Base-by-base conservation (phyloP, 768 basidiomycete species). In the Psilocybe tampanensis region DNA sequence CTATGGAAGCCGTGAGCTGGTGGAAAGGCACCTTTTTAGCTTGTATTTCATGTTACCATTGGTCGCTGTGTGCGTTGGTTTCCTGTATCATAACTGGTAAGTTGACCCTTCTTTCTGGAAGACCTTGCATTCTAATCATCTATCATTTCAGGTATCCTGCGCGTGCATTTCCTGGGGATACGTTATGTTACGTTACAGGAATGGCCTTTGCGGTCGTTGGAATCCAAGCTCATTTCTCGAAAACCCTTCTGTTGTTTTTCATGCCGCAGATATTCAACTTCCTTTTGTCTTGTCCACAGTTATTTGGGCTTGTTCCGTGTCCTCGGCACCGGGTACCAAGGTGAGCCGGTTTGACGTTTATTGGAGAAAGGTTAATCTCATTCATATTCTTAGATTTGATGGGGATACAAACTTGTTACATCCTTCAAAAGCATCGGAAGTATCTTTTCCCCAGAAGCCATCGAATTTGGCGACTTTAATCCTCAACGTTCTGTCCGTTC, bases 151-250 rank as follows among this genome's bases (percentile, higher is more conserved):
- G 96, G 95, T 98, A 96, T 70, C 97, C 97, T 6, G 95, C 97
- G 9, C 83, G 90, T 19, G 94, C 85, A 0, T 99, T 98, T 68
- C 92, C 95, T 0, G 97, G 97, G 2, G 97, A 99, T 70, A 99
- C 97, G 3, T 81, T 99, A 26, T 99, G 97, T 72, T 99, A 99
- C 75, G 87, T 98, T 39, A 86, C 94, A 0, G 97, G 97, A 58
- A 99, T 99, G 97, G 94, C 97, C 3, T 98, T 99, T 70, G 90
- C 97, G 0, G 95, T 97, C 8, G 95, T 96, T 29, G 95, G 94
- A 21, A 98, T 99, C 60, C 93, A 97, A 66, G 94, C 91, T 0
- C 97, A 99, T 72, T 98, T 95, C 72, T 94, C 93, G 52, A 99
- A 99, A 74, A 99, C 97, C 0, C 77, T 99, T 8, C 81, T 98